Conservation (phyloP, 192 early-diverging fungal genomes). For the Coemansia sp. region DNA sequence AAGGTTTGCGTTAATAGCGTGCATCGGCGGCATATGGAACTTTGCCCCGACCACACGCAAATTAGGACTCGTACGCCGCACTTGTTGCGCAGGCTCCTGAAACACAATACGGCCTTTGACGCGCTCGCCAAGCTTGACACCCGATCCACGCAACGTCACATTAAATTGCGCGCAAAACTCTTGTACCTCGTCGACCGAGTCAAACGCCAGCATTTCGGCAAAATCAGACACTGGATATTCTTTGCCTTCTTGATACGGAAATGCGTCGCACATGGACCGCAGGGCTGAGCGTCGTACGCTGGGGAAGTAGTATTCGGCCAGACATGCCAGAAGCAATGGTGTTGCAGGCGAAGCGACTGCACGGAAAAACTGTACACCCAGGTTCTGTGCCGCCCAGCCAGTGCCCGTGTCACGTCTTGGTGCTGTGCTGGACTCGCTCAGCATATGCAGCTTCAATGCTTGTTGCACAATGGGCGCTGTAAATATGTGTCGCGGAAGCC, state of each 20-base stretch:
- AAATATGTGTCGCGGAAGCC: constrained; percentile 61
- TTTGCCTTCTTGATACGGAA: constrained; percentile 51
- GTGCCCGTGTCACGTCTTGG: constrained; percentile 50
- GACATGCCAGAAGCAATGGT: constrained; percentile 75
- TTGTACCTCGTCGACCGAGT: constrained; percentile 55
- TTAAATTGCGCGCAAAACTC: constrained; percentile 39
- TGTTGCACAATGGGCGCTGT: constrained; percentile 62
- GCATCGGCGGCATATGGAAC: constrained; percentile 37
- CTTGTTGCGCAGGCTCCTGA: constrained; percentile 28
- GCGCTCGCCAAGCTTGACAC: constrained; percentile 49
- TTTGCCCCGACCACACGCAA: constrained; percentile 42
- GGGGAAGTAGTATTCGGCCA: constrained; percentile 73
- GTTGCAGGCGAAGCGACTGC: constrained; percentile 57
- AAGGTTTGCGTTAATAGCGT: constrained; percentile 28
- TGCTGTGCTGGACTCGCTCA: constrained; percentile 56
- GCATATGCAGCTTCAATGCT: constrained; percentile 66
- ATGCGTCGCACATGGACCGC: constrained; percentile 69
- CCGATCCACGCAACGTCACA: constrained; percentile 15
- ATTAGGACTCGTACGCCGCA: constrained; percentile 19
- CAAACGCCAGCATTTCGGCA: constrained; percentile 61
- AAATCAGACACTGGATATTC: constrained; percentile 54
- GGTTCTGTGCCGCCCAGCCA: constrained; percentile 61
- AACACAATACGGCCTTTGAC: constrained; percentile 24
- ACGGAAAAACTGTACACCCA: constrained; percentile 74
- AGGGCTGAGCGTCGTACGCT: constrained; percentile 73